Base-by-base conservation (phyloP, 2,329 filamentous ascomycete species). In the Stachybotrys echinatus region DNA sequence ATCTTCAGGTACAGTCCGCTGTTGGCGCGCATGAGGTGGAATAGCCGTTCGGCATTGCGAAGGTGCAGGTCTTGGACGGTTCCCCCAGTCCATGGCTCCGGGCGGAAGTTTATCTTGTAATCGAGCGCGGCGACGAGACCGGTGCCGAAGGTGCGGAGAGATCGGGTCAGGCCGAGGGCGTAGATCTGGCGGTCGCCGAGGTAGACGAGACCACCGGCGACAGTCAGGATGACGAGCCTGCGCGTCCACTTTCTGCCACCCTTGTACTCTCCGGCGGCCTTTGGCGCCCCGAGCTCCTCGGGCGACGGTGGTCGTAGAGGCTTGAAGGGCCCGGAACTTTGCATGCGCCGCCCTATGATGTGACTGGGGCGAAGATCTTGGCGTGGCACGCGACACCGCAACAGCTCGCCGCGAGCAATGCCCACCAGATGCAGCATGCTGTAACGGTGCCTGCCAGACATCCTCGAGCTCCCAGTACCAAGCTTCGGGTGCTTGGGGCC, bases 1-100 rank as follows among this genome's bases (percentile, higher is more conserved):
- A 99, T 96, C 77, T 99, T 99, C 64, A 97, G 77, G 65, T 97
- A 99, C 18, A 99, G 71, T 0, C 94, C 94, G 52, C 94, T 92
- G 76, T 99, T 99, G 49, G 81, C 74, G 22, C 89, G 80, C 57
- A 97, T 76, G 54, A 99, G 73, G 23, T 92, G 78, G 53, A 89
- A 95, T 37, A 97, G 73, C 22, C 89, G 79, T 71, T 91, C 83
- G 0, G 94, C 94, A 63, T 88, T 95, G 53, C 94, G 85, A 37
- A 79, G 74, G 69, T 99, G 94, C 47, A 97, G 72, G 51, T 90
- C 88, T 40, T 81, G 77, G 39, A 95, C 83, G 19, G 83, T 85
- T 47, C 85, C 82, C 21, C 86, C 89, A 46, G 85, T 79, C 49
- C 85, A 79, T 6, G 92, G 92, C 56, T 90, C 74, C 6, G 88